Evolutionary conservation across 1,284 basidiomycete species (phyloP), one percentile per base, ranked within the genome.

Genomic region (Ganoderma multipileum): DNA sequence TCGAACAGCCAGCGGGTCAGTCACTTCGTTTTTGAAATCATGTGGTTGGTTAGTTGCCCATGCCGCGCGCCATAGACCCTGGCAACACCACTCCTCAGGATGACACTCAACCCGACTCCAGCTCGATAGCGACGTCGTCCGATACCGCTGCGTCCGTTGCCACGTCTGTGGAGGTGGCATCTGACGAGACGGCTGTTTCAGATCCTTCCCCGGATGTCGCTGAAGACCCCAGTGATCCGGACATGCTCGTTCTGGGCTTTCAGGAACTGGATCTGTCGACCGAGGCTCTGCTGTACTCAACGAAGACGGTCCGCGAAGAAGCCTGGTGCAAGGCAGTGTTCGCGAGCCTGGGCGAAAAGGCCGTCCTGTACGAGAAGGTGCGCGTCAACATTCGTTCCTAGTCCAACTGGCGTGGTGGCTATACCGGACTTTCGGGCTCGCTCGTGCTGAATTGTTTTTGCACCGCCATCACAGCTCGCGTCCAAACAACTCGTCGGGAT

Each of bases 401-500:
- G 62, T 55, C 28, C 52, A 30, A 55, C 52, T 9, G 18, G 50
- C 39, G 30, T 42, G 59, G 58, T 55, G 61, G 66, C 66, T 44
- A 50, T 55, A 58, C 59, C 64, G 41, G 44, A 41, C 23, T 28
- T 12, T 33, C 64, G 60, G 68, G 55, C 65, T 65, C 65, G 61
- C 64, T 44, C 33, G 23, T 30, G 28, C 39, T 26, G 18, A 39
- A 54, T 62, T 39, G 36, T 44, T 30, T 66, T 39, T 66, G 59
- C 64, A 70, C 68, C 64, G 66, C 63, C 41, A 47, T 71, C 41
- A 23, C 59, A 94, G 92, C 82, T 94, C 42, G 81, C 79, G 28
- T 92, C 91, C 2, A 92, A 87, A 75, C 93, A 93, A 77, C 87
- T 94, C 3, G 92, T 94, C 52, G 92, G 92, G 30, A 91, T 94